phyloP scores from a whole-genome alignment of 1,284 basidiomycete genomes.

The Acaromyces ingoldii region DNA sequence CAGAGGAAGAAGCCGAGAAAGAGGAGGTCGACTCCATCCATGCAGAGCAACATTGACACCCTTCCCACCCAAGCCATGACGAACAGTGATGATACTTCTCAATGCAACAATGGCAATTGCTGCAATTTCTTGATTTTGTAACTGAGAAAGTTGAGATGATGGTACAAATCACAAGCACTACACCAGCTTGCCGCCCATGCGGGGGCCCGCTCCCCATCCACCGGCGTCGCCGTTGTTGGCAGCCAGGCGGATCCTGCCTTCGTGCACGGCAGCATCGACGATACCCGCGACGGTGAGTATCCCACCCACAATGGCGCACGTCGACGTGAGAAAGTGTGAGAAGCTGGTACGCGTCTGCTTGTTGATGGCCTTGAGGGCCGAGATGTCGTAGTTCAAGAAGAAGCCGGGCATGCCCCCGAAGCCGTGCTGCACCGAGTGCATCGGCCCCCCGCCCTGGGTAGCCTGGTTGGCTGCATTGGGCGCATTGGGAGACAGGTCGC shows the following conservation, averaged over 20 bases:
- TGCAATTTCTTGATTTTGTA: not conserved
- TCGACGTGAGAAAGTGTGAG: conserved; percentile 81
- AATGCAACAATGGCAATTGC: not conserved
- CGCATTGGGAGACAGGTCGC: conserved; percentile 58
- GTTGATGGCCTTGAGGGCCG: conserved; percentile 43
- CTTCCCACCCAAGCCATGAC: not conserved
- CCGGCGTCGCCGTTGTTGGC: not conserved
- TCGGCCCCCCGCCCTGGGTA: no score
- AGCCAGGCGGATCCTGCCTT: conserved; percentile 32
- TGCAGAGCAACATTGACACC: no score
- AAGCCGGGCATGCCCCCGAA: conserved; percentile 60
- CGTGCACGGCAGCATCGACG: conserved; percentile 80
- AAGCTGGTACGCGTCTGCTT: conserved; percentile 72
- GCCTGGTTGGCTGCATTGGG: not conserved
- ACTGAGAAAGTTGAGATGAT: not conserved
- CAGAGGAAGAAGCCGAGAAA: not conserved
- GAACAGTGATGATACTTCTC: not conserved
- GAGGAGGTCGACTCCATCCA: not conserved
- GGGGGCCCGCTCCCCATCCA: not conserved
- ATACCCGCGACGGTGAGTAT: conserved; percentile 90
- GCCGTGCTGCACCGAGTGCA: conserved; percentile 59
- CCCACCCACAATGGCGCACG: conserved; percentile 91
- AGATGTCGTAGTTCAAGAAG: conserved; percentile 70
- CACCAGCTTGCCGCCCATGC: conserved; percentile 3
- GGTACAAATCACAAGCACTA: not conserved